These are phyloP conservation scores for Leishmania major DNA, from an alignment of 208 protist genomes.

Conservation along the genomic window DNA sequence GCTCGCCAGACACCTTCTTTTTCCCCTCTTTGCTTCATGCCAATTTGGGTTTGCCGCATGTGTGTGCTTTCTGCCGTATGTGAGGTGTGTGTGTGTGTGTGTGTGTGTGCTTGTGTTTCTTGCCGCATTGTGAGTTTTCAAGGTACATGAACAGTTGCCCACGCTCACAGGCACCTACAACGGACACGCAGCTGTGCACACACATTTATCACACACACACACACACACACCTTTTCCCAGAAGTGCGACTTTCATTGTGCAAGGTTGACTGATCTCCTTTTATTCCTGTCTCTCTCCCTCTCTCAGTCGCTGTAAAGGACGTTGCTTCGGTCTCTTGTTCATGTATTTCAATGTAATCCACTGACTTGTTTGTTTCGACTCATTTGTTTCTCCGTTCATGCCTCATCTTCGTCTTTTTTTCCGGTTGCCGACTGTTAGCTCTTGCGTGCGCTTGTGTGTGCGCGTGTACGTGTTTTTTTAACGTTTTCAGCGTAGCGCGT, in stretches of 20 bases:
- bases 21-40: neutral
- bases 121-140: neutral
- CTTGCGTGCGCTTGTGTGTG: neutral
- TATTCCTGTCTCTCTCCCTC: neutral
- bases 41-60: neutral
- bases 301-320: neutral
- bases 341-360: neutral
- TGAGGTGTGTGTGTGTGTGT: neutral
- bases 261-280: constrained; percentile 10
- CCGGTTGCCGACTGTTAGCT: neutral
- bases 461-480: neutral
- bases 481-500: neutral
- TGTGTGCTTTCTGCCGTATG: neutral
- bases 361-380: constrained; percentile 3
- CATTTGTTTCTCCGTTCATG: neutral
- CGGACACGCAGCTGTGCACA: neutral
- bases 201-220: neutral
- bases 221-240: neutral
- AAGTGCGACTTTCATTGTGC: neutral
- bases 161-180: neutral
- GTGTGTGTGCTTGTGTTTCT: neutral
- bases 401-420: neutral
- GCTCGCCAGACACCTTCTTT: neutral
- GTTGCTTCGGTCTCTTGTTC: constrained; percentile 11
- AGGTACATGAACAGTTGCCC: neutral